These are phyloP conservation scores for Solanum medicagineum DNA, from an alignment of 257 asterid species.

Conservation along the genomic window DNA sequence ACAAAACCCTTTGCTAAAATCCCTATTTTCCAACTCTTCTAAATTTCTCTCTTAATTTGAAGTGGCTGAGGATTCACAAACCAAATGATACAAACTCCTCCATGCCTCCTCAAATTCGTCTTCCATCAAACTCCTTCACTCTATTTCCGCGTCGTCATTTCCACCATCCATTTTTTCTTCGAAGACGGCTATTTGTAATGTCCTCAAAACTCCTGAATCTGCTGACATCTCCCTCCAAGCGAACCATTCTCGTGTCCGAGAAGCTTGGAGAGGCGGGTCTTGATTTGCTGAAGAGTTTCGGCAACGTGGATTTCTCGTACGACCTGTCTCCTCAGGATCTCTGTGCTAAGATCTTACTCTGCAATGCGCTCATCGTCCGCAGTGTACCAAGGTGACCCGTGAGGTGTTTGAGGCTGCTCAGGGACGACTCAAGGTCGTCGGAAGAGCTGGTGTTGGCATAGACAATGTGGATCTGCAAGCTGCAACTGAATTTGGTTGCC, in stretches of 20 bases:
- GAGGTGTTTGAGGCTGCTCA: conserved; percentile 72
- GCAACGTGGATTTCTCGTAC: conserved; percentile 52
- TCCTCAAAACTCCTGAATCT: conserved; percentile 26
- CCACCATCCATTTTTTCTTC: neutral
- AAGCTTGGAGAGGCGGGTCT: conserved; percentile 87
- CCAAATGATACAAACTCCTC: too few species aligned
- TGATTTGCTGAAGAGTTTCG: conserved; percentile 41
- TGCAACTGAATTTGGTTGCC: conserved; percentile 82
- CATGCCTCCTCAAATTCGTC: conserved; percentile 1
- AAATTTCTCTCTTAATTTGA: too few species aligned
- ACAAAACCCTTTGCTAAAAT: too few species aligned
- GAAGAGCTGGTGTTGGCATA: conserved; percentile 92
- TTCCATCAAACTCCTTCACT: neutral
- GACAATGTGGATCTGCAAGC: conserved; percentile 96
- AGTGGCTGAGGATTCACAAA: too few species aligned
- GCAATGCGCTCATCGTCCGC: conserved; percentile 76
- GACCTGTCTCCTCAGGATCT: conserved; percentile 57
- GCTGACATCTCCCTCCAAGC: conserved; percentile 28
- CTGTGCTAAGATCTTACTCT: conserved; percentile 48
- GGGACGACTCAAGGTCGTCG: conserved; percentile 77
- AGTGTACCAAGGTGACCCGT: conserved; percentile 91
- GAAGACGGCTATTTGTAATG: conserved; percentile 3
- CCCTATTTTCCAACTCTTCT: too few species aligned
- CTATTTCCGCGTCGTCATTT: neutral
- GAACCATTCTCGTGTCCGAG: conserved; percentile 82